Evolutionary conservation across 2,329 filamentous ascomycete species (phyloP).

Genomic region (Proliferodiscus dingleyae): DNA sequence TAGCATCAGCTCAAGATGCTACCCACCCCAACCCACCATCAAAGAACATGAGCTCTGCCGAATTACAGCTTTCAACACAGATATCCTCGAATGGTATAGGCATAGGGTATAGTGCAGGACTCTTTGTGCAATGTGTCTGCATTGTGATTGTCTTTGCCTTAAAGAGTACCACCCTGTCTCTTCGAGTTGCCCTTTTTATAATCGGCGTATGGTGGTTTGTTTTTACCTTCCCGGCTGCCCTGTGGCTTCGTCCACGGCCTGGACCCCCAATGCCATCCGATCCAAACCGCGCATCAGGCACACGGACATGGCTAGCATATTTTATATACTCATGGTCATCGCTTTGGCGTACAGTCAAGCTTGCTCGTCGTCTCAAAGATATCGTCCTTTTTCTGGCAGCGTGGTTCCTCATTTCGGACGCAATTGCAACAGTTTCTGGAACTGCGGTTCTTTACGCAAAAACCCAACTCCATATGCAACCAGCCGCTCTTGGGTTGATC

Average conservation of each 20-base stretch:
- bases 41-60: slow-evolving; percentile 52
- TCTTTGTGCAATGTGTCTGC: slow-evolving; percentile 76
- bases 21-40: slow-evolving; percentile 33
- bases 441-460: slow-evolving; percentile 96
- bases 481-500: slow-evolving; percentile 83
- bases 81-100: slow-evolving; percentile 92
- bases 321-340: slow-evolving; percentile 81
- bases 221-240: slow-evolving; percentile 81
- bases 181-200: slow-evolving; percentile 80
- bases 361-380: slow-evolving; percentile 68
- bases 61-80: slow-evolving; percentile 77
- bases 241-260: slow-evolving; percentile 84
- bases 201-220: slow-evolving; percentile 90
- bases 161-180: slow-evolving; percentile 75
- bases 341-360: slow-evolving; percentile 71
- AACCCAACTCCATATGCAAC: slow-evolving; percentile 83
- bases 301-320: slow-evolving; percentile 61
- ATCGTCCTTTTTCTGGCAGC: slow-evolving; percentile 75
- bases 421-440: slow-evolving; percentile 88
- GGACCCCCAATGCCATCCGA: slow-evolving; percentile 66
- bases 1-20: slow-evolving; percentile 28
- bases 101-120: slow-evolving; percentile 83
- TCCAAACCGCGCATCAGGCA: slow-evolving; percentile 24
- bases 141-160: slow-evolving; percentile 72
- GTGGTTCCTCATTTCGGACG: slow-evolving; percentile 94